Percentiles rank a stretch among this genome's conserved stretches.
These are phyloP conservation scores for Geotrichum siamense DNA, from an alignment of 1,139 yeast species.

Conservation along the genomic window DNA sequence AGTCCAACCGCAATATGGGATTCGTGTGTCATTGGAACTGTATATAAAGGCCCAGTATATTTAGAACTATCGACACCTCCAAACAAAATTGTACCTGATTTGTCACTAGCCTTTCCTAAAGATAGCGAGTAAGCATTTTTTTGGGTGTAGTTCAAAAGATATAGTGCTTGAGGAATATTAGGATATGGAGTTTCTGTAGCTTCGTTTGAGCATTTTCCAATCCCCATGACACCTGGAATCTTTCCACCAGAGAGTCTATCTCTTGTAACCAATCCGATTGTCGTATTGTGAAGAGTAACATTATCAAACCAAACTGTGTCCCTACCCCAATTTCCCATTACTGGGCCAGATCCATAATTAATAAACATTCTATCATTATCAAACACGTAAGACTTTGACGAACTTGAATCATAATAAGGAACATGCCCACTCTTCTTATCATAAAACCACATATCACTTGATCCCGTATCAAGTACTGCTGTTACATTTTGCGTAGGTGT, in stretches of 20 bases:
- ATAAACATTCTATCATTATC: constrained; percentile 23
- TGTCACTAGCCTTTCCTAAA: constrained; percentile 24
- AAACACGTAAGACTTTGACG: constrained; percentile 24
- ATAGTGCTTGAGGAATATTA: constrained; percentile 43
- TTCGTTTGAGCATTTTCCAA: constrained; percentile 16
- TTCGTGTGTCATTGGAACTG: constrained; percentile 22
- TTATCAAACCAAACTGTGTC: constrained; percentile 45
- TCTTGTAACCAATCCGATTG: constrained; percentile 35
- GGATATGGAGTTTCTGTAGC: constrained; percentile 9
- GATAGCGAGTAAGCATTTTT: constrained; percentile 40
- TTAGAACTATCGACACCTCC: constrained; percentile 49
- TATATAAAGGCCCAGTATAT: constrained; percentile 36
- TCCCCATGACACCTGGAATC: constrained; percentile 16
- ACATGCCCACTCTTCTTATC: constrained; percentile 27
- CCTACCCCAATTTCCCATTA: constrained; percentile 55
- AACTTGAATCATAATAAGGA: constrained; percentile 21
- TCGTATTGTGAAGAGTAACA: constrained; percentile 39
- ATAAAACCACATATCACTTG: constrained; percentile 42
- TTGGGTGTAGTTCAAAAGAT: constrained; percentile 39
- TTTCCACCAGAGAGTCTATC: constrained; percentile 13
- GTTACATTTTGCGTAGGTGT: constrained; percentile 36
- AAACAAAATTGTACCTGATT: constrained; percentile 39
- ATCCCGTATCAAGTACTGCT: constrained; percentile 43
- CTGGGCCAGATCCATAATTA: constrained; percentile 33
- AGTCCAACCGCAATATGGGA: constrained; percentile 13